phyloP scores from a whole-genome alignment of 176 grass and related monocot genomes.

The Oryza brachyantha region DNA sequence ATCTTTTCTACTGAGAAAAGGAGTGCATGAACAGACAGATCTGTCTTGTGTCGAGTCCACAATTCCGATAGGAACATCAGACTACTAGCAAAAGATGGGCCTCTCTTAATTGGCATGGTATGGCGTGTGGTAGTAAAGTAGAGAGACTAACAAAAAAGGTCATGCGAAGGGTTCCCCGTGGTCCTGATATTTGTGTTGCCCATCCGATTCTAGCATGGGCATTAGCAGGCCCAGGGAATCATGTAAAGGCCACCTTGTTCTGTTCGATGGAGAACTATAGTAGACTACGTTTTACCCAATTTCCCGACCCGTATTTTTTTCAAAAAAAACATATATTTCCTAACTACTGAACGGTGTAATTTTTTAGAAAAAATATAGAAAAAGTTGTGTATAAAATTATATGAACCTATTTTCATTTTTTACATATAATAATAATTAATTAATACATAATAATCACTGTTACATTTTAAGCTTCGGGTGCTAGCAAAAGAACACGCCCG shows the following conservation, averaged over 20 bases:
- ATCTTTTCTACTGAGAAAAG: neutral
- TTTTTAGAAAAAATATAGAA: too few species aligned
- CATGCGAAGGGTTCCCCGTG: too few species aligned
- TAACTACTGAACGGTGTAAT: too few species aligned
- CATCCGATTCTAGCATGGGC: neutral
- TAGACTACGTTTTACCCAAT: neutral
- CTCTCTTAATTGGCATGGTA: neutral
- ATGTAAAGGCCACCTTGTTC: neutral
- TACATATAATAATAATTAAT: too few species aligned
- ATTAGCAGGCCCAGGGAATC: neutral
- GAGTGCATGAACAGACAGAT: neutral
- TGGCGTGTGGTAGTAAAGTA: neutral
- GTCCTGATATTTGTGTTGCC: neutral
- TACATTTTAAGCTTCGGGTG: too few species aligned
- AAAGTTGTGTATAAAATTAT: too few species aligned
- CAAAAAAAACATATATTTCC: too few species aligned
- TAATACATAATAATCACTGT: too few species aligned
- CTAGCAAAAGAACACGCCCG: too few species aligned
- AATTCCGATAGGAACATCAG: neutral
- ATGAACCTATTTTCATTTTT: too few species aligned
- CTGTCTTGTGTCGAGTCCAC: neutral
- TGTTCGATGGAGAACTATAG: neutral
- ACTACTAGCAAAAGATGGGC: neutral
- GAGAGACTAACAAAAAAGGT: too few species aligned
- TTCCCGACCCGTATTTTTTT: too few species aligned